These are phyloP conservation scores for Arbutus unedo DNA, from an alignment of 148 eudicot species.

Conservation along the genomic window DNA sequence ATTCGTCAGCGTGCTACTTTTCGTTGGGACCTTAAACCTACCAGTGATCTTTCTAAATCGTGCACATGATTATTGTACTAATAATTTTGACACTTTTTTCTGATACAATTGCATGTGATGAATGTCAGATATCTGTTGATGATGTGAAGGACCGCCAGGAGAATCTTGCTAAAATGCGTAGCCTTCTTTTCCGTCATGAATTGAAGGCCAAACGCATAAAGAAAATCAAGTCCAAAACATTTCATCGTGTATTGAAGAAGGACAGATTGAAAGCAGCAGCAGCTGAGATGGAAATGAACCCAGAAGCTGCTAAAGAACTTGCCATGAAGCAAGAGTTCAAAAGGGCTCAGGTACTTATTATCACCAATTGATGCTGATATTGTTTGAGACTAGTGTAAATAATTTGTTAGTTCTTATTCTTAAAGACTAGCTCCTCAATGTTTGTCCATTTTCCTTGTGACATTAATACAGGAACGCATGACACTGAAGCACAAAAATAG, in stretches of 20 bases:
- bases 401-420: background rate
- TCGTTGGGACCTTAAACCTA: background rate
- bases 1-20: background rate
- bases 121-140: slow-evolving; percentile 60
- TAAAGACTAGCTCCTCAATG: background rate
- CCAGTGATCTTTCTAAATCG: background rate
- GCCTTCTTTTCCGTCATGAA: slow-evolving; percentile 86
- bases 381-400: background rate
- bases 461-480: slow-evolving; percentile 67
- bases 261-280: slow-evolving; percentile 60
- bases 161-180: slow-evolving; percentile 88
- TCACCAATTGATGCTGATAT: background rate
- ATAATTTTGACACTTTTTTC: slow-evolving; percentile 4
- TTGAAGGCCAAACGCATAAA: slow-evolving; percentile 76
- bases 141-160: slow-evolving; percentile 76
- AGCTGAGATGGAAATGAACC: slow-evolving; percentile 44
- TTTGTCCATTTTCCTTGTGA: slow-evolving; percentile 6
- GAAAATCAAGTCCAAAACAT: slow-evolving; percentile 87
- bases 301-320: slow-evolving; percentile 74
- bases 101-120: slow-evolving; percentile 11
- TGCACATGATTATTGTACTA: background rate
- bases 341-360: slow-evolving; percentile 68
- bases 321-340: slow-evolving; percentile 81
- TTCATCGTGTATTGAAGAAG: slow-evolving; percentile 73
- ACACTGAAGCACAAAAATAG: slow-evolving; percentile 79